Base-by-base conservation (phyloP, 2,329 filamentous ascomycete genomes). In the Dactylellina sp. region DNA sequence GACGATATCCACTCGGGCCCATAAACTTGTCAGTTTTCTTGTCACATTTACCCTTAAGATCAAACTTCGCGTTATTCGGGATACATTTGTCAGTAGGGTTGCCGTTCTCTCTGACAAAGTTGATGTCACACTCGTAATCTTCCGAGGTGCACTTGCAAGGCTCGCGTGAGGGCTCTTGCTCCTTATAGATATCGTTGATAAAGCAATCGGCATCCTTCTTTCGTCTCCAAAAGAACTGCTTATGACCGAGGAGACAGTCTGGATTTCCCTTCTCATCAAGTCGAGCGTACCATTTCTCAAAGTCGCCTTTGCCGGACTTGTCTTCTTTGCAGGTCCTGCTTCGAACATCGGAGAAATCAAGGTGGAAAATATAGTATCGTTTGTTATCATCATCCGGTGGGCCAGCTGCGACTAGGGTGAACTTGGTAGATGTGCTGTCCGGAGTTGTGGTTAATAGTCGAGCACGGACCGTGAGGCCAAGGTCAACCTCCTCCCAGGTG, bases 51-150 rank as follows among this genome's bases (percentile, higher is more conserved):
- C 88, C 91, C 91, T 86, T 0, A 93, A 93, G 1, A 88, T 83
- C 57, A 20, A 70, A 63, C 7, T 75, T 63, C 25, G 53, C 70
- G 7, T 65, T 55, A 24, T 85, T 86, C 6, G 86, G 85, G 22
- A 88, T 84, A 80, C 95, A 98, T 75, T 89, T 85, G 32, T 75
- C 72, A 55, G 86, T 87, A 59, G 86, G 85, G 75, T 94, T 88
- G 2, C 87, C 84, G 37, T 85, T 85, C 65, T 85, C 84, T 77
- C 87, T 87, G 71, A 88, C 83, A 80, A 97, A 98, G 81, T 96
- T 96, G 84, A 91, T 97, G 80, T 98, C 94, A 80, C 95, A 99
- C 82, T 99, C 95, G 80, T 96, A 99, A 81, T 99, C 96, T 35
- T 85, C 84, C 66, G 90, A 87, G 0, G 89, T 88, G 81, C 95